Conservation (phyloP, 768 basidiomycete genomes). For the Leccinum obscurum region DNA sequence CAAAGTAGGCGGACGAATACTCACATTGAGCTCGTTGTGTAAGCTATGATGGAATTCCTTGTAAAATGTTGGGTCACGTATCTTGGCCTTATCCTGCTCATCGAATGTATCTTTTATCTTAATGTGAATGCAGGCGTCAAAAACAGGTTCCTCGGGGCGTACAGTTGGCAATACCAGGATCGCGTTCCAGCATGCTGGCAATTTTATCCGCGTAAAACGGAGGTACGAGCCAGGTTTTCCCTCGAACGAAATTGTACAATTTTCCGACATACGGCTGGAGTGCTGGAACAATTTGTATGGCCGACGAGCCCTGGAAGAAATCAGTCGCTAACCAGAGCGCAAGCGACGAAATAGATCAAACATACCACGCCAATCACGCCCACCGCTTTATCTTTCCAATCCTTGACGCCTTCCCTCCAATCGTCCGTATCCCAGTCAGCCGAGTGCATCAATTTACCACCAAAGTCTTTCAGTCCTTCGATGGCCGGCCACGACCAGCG, state of each 20-base stretch:
- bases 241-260: background rate
- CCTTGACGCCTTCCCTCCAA: constrained; percentile 46
- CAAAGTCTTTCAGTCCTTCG: background rate
- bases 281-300: background rate
- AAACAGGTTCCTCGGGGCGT: background rate
- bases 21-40: background rate
- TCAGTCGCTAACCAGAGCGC: background rate
- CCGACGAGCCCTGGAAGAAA: background rate
- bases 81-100: background rate
- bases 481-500: background rate
- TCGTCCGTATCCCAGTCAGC: constrained; percentile 47
- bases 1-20: background rate
- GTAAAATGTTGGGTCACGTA: background rate
- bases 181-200: background rate
- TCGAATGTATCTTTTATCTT: background rate
- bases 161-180: constrained; percentile 42
- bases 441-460: background rate
- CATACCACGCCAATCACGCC: background rate
- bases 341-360: background rate
- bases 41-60: background rate
- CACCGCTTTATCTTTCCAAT: constrained; percentile 46
- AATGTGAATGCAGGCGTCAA: background rate
- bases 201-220: background rate
- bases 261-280: background rate
- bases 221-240: background rate